These are phyloP conservation scores for Xylariaceae sp. DNA, from an alignment of 2,329 filamentous ascomycete genomes.

Conservation along the genomic window DNA sequence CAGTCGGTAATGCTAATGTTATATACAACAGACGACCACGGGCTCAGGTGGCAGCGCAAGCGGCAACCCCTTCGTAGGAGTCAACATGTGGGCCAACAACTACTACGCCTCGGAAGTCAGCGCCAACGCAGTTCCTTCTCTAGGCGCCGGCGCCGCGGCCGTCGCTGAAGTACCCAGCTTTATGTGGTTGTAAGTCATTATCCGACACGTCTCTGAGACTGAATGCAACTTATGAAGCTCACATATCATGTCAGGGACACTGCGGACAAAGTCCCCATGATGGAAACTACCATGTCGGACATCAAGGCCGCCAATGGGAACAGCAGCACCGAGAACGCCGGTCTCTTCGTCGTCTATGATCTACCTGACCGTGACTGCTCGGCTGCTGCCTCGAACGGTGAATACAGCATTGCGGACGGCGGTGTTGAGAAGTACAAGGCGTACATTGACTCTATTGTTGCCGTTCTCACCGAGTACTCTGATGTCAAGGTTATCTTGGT, in stretches of 20 bases:
- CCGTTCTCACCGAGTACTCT: constrained; percentile 38
- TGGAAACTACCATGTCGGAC: constrained; percentile 42
- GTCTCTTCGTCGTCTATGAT: constrained; percentile 51
- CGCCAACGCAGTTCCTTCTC: constrained; percentile 54
- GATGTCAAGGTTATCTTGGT: constrained; percentile 41
- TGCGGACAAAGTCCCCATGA: constrained; percentile 42
- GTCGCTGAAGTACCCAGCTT: constrained; percentile 49
- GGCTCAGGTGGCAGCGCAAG: constrained; percentile 32
- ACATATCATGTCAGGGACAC: constrained; percentile 38
- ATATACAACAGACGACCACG: constrained; percentile 13
- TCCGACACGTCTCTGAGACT: background rate
- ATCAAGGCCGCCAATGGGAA: constrained; percentile 36
- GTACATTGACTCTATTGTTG: constrained; percentile 47
- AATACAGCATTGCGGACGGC: constrained; percentile 45
- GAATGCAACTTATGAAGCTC: background rate
- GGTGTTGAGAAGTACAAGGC: constrained; percentile 49
- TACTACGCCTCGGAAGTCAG: constrained; percentile 52
- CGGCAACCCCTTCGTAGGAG: constrained; percentile 48
- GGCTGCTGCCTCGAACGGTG: constrained; percentile 52
- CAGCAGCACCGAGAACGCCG: constrained; percentile 38
- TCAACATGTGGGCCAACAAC: constrained; percentile 47
- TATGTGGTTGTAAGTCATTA: constrained; percentile 42
- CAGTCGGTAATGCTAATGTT: constrained; percentile 1
- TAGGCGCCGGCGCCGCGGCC: constrained; percentile 49
- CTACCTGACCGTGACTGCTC: constrained; percentile 55